Conservation (phyloP, 306 rosid species). For the Cercis canadensis region DNA sequence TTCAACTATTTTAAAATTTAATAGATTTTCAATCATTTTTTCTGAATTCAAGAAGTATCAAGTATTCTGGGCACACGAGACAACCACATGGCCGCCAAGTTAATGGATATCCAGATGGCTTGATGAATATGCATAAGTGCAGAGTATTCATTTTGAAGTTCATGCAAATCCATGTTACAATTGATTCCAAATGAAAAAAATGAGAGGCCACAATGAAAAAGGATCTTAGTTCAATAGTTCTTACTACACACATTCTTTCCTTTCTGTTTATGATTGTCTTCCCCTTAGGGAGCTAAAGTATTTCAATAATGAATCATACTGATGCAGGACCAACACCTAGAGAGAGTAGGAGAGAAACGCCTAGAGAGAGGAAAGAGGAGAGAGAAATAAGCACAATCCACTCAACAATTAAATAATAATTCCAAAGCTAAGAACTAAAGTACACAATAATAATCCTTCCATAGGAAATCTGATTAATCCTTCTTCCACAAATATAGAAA, state of each 20-base stretch:
- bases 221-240: no score
- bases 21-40: background rate
- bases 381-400: no score
- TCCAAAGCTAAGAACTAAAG: no score
- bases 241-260: background rate
- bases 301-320: background rate
- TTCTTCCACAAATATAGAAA: no score
- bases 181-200: conserved; percentile 6
- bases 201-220: background rate
- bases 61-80: background rate
- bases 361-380: no score
- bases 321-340: background rate
- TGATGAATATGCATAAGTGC: background rate
- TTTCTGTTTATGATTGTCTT: background rate
- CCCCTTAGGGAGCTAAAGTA: background rate
- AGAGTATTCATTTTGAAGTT: background rate
- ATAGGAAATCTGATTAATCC: no score
- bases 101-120: background rate
- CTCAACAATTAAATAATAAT: no score
- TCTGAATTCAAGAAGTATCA: background rate
- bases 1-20: background rate
- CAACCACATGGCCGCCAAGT: background rate
- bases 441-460: no score
- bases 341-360: no score
- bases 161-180: background rate